These are phyloP conservation scores for Elsinoe batatas DNA, from an alignment of 2,329 filamentous ascomycete species.

Conservation along the genomic window DNA sequence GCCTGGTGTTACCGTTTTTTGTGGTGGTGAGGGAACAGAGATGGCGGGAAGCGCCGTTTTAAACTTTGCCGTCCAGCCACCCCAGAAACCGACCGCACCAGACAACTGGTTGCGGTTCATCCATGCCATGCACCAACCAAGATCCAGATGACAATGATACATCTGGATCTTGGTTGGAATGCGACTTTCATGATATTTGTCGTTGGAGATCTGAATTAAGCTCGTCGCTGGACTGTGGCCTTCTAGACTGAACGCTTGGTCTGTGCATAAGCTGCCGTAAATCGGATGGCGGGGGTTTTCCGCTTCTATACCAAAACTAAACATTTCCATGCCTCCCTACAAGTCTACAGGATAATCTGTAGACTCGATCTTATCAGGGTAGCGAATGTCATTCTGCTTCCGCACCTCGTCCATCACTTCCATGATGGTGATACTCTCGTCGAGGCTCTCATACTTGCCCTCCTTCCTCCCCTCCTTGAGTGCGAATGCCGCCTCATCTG, in stretches of 20 bases:
- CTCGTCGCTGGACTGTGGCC: neutral
- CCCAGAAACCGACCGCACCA: neutral
- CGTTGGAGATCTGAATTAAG: too few relatives aligned
- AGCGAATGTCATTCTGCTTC: slow-evolving; percentile 51
- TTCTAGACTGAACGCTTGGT: neutral
- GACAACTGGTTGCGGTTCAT: neutral
- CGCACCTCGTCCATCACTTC: slow-evolving; percentile 64
- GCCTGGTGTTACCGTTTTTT: slow-evolving; percentile 2
- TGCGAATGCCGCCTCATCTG: slow-evolving; percentile 66
- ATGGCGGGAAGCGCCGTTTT: slow-evolving; percentile 6
- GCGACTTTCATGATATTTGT: neutral
- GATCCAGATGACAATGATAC: neutral
- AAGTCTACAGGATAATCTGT: slow-evolving; percentile 42
- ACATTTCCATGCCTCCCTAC: slow-evolving; percentile 15
- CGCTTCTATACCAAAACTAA: neutral
- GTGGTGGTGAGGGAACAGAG: slow-evolving; percentile 12
- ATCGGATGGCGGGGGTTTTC: neutral
- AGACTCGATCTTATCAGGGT: slow-evolving; percentile 58
- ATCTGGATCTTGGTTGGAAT: neutral
- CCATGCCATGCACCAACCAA: neutral
- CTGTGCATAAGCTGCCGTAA: neutral
- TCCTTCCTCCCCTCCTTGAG: slow-evolving; percentile 68
- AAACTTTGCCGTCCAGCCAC: slow-evolving; percentile 5
- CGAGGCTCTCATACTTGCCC: slow-evolving; percentile 58
- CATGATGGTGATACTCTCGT: slow-evolving; percentile 80